These are phyloP conservation scores for Dendrobium catenatum DNA, from an alignment of 106 monocot genomes.

Conservation along the genomic window DNA sequence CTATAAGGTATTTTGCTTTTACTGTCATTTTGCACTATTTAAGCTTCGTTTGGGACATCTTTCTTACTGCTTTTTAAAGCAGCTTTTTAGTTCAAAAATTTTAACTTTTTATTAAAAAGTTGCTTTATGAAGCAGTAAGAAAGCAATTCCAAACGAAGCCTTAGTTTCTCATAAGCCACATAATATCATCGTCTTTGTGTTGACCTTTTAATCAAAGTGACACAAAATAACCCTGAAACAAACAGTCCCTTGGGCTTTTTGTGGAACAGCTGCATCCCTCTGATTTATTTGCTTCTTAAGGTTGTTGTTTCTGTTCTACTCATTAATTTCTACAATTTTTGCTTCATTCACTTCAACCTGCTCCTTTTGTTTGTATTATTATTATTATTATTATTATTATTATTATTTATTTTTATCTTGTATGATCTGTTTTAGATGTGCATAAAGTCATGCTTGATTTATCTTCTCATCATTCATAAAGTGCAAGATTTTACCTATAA, in stretches of 20 bases:
- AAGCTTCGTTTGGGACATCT: no score
- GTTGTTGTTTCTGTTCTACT: background rate
- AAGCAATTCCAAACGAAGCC: no score
- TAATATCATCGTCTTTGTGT: no score
- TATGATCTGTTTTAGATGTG: background rate
- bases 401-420: no score
- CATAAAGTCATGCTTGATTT: background rate
- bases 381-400: no score
- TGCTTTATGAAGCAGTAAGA: no score
- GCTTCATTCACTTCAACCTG: background rate
- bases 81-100: no score
- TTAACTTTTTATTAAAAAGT: no score
- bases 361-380: background rate
- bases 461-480: background rate
- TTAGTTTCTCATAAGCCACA: no score
- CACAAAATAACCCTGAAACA: background rate
- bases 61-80: no score
- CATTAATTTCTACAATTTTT: background rate
- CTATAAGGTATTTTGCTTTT: slow-evolving; percentile 57
- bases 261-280: background rate
- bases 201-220: background rate
- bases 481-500: no score
- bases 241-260: background rate
- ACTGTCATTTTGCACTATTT: background rate
- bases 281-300: background rate